Evolutionary conservation across 108 stramenopile genomes (phyloP).

Genomic region (Skeletonema potamos): DNA sequence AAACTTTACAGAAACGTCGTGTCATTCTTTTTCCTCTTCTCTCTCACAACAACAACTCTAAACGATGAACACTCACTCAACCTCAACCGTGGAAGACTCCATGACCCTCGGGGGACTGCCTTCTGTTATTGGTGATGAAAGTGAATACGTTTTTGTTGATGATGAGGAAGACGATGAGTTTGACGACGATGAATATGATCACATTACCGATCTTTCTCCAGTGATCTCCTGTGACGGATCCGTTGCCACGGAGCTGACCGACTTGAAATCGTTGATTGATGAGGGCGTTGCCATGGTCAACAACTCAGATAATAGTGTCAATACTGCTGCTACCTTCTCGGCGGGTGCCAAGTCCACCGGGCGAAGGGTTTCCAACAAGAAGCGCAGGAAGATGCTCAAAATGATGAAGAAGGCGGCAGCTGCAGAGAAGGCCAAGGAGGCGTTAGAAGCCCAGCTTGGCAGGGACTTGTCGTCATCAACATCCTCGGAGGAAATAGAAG

Average conservation of each 20-base stretch:
- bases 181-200: conserved; percentile 11
- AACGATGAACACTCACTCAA: conserved; percentile 7
- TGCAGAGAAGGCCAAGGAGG: conserved; percentile 42
- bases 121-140: conserved; percentile 31
- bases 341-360: conserved; percentile 12
- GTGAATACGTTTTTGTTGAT: conserved; percentile 43
- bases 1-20: background rate
- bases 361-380: conserved; percentile 71
- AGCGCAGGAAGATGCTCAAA: conserved; percentile 65
- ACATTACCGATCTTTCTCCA: conserved; percentile 36
- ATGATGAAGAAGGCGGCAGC: conserved; percentile 74
- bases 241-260: conserved; percentile 39
- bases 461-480: background rate
- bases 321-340: background rate
- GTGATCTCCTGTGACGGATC: conserved; percentile 42
- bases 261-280: conserved; percentile 25
- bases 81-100: background rate
- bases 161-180: conserved; percentile 26
- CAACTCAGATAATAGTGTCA: conserved; percentile 9
- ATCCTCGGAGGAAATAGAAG: background rate
- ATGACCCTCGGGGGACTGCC: conserved; percentile 14
- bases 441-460: conserved; percentile 10
- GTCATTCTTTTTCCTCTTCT: background rate
- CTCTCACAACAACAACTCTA: background rate
- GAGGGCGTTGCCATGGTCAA: conserved; percentile 4